phyloP scores from a whole-genome alignment of 768 basidiomycete species.

The Dioszegia crocea region DNA sequence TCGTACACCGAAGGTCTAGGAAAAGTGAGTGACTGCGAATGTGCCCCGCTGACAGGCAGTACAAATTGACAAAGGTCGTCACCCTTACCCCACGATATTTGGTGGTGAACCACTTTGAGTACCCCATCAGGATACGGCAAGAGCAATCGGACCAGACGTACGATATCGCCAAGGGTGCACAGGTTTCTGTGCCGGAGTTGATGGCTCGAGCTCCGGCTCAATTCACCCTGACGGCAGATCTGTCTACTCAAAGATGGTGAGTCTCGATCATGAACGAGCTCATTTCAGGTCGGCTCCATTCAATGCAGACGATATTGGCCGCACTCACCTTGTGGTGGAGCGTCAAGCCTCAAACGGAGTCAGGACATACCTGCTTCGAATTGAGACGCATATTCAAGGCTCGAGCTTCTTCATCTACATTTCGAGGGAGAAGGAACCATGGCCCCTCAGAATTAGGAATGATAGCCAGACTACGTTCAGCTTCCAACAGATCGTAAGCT shows the following conservation, averaged over 20 bases:
- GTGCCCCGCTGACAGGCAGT: conserved; percentile 50
- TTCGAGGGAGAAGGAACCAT: conserved; percentile 62
- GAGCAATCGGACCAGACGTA: conserved; percentile 65
- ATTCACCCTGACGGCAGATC: conserved; percentile 79
- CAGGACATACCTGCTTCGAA: conserved; percentile 59
- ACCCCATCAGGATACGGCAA: conserved; percentile 74
- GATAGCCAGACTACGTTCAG: conserved; percentile 67
- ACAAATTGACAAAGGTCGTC: conserved; percentile 90
- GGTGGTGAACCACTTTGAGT: conserved; percentile 71
- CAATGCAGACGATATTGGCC: conserved; percentile 85
- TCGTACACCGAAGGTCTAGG: conserved; percentile 93
- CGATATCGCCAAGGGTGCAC: conserved; percentile 64
- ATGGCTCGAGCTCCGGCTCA: conserved; percentile 62
- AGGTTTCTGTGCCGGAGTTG: conserved; percentile 64
- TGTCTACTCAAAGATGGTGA: conserved; percentile 59
- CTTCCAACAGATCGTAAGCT: conserved; percentile 69
- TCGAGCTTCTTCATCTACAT: conserved; percentile 85
- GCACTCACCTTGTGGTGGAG: conserved; percentile 45
- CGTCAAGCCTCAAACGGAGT: conserved; percentile 34
- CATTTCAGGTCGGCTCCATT: conserved; percentile 78
- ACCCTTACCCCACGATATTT: conserved; percentile 87
- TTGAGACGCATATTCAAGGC: conserved; percentile 75
- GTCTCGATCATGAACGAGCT: conserved; percentile 11
- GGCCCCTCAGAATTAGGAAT: conserved; percentile 91
- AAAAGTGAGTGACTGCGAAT: conserved; percentile 54